phyloP scores from a whole-genome alignment of 805 yeast species.

The Starmerella scarabaei region DNA sequence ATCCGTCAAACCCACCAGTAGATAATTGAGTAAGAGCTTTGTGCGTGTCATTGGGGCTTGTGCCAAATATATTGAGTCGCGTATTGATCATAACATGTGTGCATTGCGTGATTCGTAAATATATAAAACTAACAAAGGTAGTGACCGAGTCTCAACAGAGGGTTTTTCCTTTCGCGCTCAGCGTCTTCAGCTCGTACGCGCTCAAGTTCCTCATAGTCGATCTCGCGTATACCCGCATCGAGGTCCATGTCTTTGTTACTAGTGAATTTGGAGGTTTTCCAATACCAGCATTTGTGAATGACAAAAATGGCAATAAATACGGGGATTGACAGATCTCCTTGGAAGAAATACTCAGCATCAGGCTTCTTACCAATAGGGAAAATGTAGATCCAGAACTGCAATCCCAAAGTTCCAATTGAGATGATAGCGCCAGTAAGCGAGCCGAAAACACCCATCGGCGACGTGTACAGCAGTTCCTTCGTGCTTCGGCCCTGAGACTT shows the following conservation, averaged over 20 bases:
- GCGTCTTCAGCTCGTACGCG: constrained; percentile 44
- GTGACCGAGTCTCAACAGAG: constrained; percentile 10
- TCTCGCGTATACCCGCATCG: constrained; percentile 48
- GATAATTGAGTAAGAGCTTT: too few species aligned
- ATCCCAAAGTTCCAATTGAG: constrained; percentile 47
- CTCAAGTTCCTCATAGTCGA: constrained; percentile 40
- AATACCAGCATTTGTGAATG: constrained; percentile 22
- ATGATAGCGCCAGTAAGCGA: constrained; percentile 49
- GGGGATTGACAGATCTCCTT: constrained; percentile 37
- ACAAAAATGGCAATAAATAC: constrained; percentile 14
- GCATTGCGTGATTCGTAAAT: too few species aligned
- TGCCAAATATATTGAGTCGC: neutral
- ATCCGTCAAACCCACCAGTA: too few species aligned
- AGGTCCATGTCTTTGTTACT: constrained; percentile 41
- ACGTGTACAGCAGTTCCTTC: constrained; percentile 52
- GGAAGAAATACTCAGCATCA: constrained; percentile 21
- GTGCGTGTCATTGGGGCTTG: neutral
- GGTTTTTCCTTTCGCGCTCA: constrained; percentile 29
- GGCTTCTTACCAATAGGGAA: constrained; percentile 42
- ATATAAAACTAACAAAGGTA: constrained; percentile 13
- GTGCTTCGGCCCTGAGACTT: constrained; percentile 49
- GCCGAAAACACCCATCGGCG: constrained; percentile 60
- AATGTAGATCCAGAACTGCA: constrained; percentile 73
- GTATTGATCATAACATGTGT: too few species aligned
- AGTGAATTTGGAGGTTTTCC: constrained; percentile 31